A percentile compares a stretch with the other conserved stretches of the same genome.
These are phyloP conservation scores for Plasmodium yoelii DNA, from an alignment of 169 alveolate species.

Conservation along the genomic window DNA sequence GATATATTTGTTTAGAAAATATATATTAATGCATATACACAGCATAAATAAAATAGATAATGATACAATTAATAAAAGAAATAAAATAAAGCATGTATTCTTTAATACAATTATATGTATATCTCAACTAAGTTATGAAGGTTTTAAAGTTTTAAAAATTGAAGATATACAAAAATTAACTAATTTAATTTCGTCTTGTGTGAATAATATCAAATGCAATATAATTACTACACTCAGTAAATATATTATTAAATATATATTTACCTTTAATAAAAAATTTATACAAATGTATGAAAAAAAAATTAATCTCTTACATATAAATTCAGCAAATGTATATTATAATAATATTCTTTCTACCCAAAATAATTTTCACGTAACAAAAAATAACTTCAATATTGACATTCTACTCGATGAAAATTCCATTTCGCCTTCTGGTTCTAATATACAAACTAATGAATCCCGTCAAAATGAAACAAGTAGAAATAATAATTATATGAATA, in stretches of 20 bases:
- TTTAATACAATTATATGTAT: conserved; percentile 69
- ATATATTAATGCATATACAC: conserved; percentile 52
- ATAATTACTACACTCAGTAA: conserved; percentile 63
- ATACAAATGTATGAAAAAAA: conserved; percentile 71
- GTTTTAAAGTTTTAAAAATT: conserved; percentile 55
- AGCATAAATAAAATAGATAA: conserved; percentile 61
- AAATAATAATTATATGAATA: no score
- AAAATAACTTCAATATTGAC: background rate
- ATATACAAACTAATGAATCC: no score
- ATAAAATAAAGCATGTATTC: conserved; percentile 57
- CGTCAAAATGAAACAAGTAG: no score
- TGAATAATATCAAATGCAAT: conserved; percentile 66
- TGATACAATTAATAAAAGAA: conserved; percentile 55
- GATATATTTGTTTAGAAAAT: conserved; percentile 50
- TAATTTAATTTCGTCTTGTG: conserved; percentile 49
- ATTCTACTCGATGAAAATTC: background rate
- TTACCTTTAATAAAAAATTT: conserved; percentile 68
- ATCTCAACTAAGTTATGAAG: conserved; percentile 71
- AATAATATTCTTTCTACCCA: conserved; percentile 35
- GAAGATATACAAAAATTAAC: conserved; percentile 55
- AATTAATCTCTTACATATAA: conserved; percentile 63
- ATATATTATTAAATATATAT: conserved; percentile 68
- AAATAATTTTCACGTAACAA: conserved; percentile 9
- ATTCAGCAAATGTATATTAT: conserved; percentile 70
- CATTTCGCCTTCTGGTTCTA: no score